Base-by-base conservation (phyloP, 2,329 filamentous ascomycete species). In the Samsoniella hepiali region DNA sequence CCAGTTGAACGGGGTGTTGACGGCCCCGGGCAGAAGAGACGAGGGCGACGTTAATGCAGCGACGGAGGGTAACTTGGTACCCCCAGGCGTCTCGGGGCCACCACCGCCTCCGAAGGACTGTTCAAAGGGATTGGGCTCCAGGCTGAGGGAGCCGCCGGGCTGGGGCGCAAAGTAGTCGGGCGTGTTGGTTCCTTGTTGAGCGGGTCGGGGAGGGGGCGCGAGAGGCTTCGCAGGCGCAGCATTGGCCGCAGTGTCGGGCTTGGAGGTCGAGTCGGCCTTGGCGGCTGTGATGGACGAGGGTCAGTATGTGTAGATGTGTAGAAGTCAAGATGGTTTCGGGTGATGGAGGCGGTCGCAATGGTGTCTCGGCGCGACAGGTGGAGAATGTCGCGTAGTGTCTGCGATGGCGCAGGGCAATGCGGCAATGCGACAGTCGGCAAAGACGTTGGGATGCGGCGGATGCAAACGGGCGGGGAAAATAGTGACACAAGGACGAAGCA, bases 121-220 rank as follows among this genome's bases (percentile, higher is more conserved):
- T 75, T 98, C 95, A 72, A 99, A 98, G 9, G 95, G 94, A 77
- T 99, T 98, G 65, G 93, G 93, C 80, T 98, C 95, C 75, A 90
- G 85, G 70, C 85, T 88, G 73, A 93, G 77, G 60, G 82, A 83
- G 68, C 78, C 81, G 70, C 73, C 77, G 65, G 73, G 82, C 66
- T 84, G 80, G 64, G 80, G 82, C 59, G 84, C 83, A 75, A 91
- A 92, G 76, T 90, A 91, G 72, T 92, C 89, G 54, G 86, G 83
- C 9, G 85, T 85, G 69, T 87, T 83, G 63, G 78, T 76, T 64
- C 79, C 77, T 70, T 78, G 74, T 72, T 84, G 83, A 67, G 78
- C 78, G 62, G 87, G 84, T 76, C 88, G 88, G 64, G 88, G 89
- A 63, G 89, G 88, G 69, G 89, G 88, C 68, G 88, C 87, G 72